Base-by-base conservation (phyloP, 1,284 basidiomycete species). In the Marasmius oreades region DNA sequence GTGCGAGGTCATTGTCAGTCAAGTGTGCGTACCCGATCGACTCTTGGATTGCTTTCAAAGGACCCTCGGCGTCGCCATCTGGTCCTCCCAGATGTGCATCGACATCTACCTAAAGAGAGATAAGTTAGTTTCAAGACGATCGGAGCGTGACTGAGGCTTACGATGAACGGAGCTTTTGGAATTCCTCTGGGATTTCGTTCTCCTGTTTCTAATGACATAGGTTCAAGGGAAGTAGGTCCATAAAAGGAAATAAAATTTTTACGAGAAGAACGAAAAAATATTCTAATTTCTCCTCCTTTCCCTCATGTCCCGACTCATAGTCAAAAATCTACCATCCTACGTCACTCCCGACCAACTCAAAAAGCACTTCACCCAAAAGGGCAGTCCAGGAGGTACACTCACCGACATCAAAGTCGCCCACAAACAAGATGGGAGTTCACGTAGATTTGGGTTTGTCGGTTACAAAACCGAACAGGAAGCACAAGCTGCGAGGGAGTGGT, bases 151-250 rank as follows among this genome's bases (percentile, higher is more conserved):
- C 55, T 33, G 18, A 55, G 18, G 82, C 90, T 66, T 67, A 97
- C 95, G 58, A 98, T 90, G 69, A 99, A 99, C 0, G 93, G 92
- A 3, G 96, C 95, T 69, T 89, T 87, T 12, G 95, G 95, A 57
- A 99, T 98, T 1, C 95, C 95, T 53, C 95, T 79, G 1, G 93
- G 86, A 66, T 96, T 98, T 66, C 86, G 85, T 61, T 84, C 73
- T 44, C 76, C 70, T 3, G 70, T 26, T 51, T 47, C 46, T 52
- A 53, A 51, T 23, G 59, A 47, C 59, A 62, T 59, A 34, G 2
- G 42, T 22, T 28, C 16, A 22, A 14, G 48, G 42, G n/a, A n/a
- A n/a, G n/a, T n/a, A n/a, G n/a, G n/a, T n/a, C n/a, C n/a, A 31
- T 31, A 10, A 31, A 5, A 31, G 28, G 10, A 31, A 31, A 31